phyloP scores from a whole-genome alignment of 83 land plant species.

The Picea abies region DNA sequence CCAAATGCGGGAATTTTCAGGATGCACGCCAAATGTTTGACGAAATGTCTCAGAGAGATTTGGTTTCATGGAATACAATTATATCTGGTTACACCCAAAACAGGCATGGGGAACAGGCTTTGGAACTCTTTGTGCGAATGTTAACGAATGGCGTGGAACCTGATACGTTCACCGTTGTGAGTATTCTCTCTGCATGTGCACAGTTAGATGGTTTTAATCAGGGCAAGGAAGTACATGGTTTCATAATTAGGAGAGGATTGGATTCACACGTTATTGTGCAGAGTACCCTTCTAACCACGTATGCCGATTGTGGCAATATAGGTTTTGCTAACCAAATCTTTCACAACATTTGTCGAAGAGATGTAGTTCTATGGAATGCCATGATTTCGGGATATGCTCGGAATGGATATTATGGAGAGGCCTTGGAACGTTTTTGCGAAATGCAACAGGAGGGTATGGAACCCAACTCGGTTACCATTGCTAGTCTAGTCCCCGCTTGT shows the following conservation, averaged over 20 bases:
- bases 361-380: slow-evolving; percentile 57
- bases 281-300: slow-evolving; percentile 55
- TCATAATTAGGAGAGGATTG: slow-evolving; percentile 32
- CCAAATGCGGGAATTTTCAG: not conserved
- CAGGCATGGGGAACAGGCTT: slow-evolving; percentile 16
- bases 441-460: slow-evolving; percentile 27
- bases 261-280: slow-evolving; percentile 55
- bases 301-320: slow-evolving; percentile 43
- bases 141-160: slow-evolving; percentile 35
- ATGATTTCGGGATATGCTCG: slow-evolving; percentile 45
- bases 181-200: slow-evolving; percentile 51
- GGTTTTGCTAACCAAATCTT: slow-evolving; percentile 43
- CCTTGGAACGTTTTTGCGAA: slow-evolving; percentile 30
- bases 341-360: slow-evolving; percentile 44
- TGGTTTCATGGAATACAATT: slow-evolving; percentile 10
- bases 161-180: slow-evolving; percentile 57
- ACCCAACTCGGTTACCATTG: slow-evolving; percentile 4
- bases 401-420: slow-evolving; percentile 27
- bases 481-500: not conserved
- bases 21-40: slow-evolving; percentile 3
- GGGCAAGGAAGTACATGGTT: slow-evolving; percentile 43
- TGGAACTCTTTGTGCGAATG: slow-evolving; percentile 33
- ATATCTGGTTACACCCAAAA: slow-evolving; percentile 7
- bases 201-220: slow-evolving; percentile 28
- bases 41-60: not conserved